A percentile compares a stretch with the other conserved stretches of the same genome.
These are phyloP conservation scores for Ilex aquifolium DNA, from an alignment of 257 asterid species.

Conservation along the genomic window DNA sequence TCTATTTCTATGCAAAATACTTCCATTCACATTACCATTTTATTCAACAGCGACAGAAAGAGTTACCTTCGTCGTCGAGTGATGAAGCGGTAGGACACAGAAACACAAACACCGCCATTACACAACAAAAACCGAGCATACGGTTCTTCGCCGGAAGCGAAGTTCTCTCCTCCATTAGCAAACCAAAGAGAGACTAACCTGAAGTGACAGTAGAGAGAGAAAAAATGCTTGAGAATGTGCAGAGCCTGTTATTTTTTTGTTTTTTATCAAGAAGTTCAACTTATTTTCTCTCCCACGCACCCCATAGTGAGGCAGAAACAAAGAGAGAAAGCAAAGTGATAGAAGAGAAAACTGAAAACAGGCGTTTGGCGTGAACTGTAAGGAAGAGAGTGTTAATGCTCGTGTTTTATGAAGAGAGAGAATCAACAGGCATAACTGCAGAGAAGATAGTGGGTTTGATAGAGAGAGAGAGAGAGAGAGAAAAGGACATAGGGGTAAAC, in stretches of 20 bases:
- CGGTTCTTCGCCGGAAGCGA: slow-evolving; percentile 16
- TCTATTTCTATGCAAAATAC: too few relatives aligned
- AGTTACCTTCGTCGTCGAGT: slow-evolving; percentile 51
- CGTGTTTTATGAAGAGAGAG: slow-evolving; percentile 48
- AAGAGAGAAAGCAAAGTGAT: neutral
- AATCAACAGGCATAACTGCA: slow-evolving; percentile 4
- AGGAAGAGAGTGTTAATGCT: slow-evolving; percentile 32
- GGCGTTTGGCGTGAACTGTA: slow-evolving; percentile 98
- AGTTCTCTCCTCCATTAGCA: slow-evolving; percentile 16
- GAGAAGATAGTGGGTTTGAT: neutral
- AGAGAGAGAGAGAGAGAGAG: slow-evolving; percentile 6
- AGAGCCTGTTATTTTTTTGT: too few relatives aligned
- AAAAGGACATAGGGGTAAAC: slow-evolving; percentile 26
- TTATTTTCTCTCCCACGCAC: neutral
- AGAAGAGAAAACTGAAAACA: slow-evolving; percentile 39
- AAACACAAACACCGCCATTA: slow-evolving; percentile 16
- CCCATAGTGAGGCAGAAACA: too few relatives aligned
- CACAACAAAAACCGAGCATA: slow-evolving; percentile 11
- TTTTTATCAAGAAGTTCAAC: neutral
- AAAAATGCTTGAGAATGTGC: neutral
- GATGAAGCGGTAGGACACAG: slow-evolving; percentile 37
- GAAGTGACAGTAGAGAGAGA: neutral
- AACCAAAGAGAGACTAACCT: neutral
- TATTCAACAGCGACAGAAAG: neutral
- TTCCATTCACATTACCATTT: too few relatives aligned